Conservation (phyloP, 495 filamentous ascomycete species). For the Wilcoxina mikolae region DNA sequence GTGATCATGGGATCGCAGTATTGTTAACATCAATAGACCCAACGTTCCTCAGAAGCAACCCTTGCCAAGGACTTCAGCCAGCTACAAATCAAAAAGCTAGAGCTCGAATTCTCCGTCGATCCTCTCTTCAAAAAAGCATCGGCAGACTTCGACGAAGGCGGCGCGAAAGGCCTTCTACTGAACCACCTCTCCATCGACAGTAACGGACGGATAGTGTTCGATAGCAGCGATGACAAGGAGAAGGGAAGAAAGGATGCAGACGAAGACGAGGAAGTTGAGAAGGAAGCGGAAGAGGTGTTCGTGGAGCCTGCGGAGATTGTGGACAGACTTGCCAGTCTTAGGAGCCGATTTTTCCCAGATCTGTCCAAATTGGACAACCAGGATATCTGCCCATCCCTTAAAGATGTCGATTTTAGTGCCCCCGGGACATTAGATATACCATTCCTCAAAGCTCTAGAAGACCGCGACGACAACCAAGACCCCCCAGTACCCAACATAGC, state of each 20-base stretch:
- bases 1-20: background rate
- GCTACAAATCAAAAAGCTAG: slow-evolving; percentile 88
- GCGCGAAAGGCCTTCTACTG: slow-evolving; percentile 84
- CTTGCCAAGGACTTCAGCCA: slow-evolving; percentile 75
- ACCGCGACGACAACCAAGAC: slow-evolving; percentile 57
- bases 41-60: slow-evolving; percentile 81
- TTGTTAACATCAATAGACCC: slow-evolving; percentile 33
- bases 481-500: slow-evolving; percentile 24
- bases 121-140: slow-evolving; percentile 97
- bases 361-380: slow-evolving; percentile 60
- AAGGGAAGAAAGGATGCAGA: slow-evolving; percentile 35
- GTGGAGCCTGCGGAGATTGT: slow-evolving; percentile 26
- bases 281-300: slow-evolving; percentile 28
- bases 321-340: slow-evolving; percentile 34
- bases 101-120: slow-evolving; percentile 92
- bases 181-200: slow-evolving; percentile 92
- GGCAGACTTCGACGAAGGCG: slow-evolving; percentile 95
- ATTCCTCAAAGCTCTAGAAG: slow-evolving; percentile 77
- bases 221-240: slow-evolving; percentile 82
- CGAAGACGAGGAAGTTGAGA: slow-evolving; percentile 30
- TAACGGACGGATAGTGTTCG: slow-evolving; percentile 86
- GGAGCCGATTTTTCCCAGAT: slow-evolving; percentile 73
- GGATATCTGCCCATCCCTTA: slow-evolving; percentile 89
- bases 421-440: slow-evolving; percentile 77
- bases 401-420: slow-evolving; percentile 80